Evolutionary conservation across 2,329 filamentous ascomycete genomes (phyloP).

Genomic region (Elsinoe perseae): DNA sequence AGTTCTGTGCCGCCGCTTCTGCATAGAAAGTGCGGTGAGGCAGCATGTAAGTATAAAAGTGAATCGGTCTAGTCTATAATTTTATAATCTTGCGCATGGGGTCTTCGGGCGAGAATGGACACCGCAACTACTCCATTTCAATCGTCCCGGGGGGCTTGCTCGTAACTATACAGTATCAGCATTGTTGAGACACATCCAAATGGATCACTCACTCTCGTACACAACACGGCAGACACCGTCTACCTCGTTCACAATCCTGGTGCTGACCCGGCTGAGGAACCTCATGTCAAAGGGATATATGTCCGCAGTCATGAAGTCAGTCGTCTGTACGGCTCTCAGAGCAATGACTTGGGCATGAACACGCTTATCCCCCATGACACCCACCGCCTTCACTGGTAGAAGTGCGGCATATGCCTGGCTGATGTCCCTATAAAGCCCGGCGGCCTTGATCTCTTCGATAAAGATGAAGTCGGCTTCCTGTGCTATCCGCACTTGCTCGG

Average conservation of each 20-base stretch:
- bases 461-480: slow-evolving; percentile 72
- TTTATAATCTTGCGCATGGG: neutral
- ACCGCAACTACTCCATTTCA: slow-evolving; percentile 57
- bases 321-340: slow-evolving; percentile 54
- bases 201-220: slow-evolving; percentile 53
- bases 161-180: slow-evolving; percentile 39
- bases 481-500: slow-evolving; percentile 69
- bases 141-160: slow-evolving; percentile 65
- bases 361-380: slow-evolving; percentile 63
- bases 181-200: neutral
- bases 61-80: neutral
- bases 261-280: slow-evolving; percentile 58
- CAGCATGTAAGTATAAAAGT: neutral
- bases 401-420: slow-evolving; percentile 64
- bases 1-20: neutral
- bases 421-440: slow-evolving; percentile 65
- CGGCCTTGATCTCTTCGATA: slow-evolving; percentile 64
- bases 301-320: slow-evolving; percentile 69
- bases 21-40: neutral
- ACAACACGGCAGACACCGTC: slow-evolving; percentile 63
- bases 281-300: slow-evolving; percentile 57
- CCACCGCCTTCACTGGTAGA: slow-evolving; percentile 56
- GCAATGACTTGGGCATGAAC: slow-evolving; percentile 57
- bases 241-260: slow-evolving; percentile 67
- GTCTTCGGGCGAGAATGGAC: neutral